Conservation (phyloP, 164 flowering plant genomes). For the Tinospora cordifolia region DNA sequence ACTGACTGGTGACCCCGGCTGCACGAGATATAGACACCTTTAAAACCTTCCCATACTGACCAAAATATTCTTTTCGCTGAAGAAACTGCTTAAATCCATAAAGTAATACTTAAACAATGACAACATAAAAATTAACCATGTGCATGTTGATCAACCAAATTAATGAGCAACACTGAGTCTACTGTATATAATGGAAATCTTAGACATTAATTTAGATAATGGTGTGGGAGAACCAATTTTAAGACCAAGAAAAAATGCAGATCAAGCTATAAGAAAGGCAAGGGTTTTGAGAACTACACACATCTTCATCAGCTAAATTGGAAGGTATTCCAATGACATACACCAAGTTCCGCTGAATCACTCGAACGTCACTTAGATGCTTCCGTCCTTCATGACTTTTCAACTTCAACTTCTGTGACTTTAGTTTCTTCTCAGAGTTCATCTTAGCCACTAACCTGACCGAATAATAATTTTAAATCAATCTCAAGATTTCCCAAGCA, state of each 20-base stretch:
- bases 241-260: too few relatives aligned
- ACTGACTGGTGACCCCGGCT: conserved; percentile 75
- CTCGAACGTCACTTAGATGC: conserved; percentile 84
- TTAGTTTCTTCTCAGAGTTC: conserved; percentile 53
- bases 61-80: conserved; percentile 82
- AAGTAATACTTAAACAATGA: not conserved
- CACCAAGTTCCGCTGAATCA: conserved; percentile 85
- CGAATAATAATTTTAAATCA: not conserved
- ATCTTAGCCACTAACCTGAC: conserved; percentile 70
- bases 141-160: too few relatives aligned
- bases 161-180: too few relatives aligned
- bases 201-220: not conserved
- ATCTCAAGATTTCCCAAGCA: not conserved
- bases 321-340: conserved; percentile 88
- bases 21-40: conserved; percentile 92
- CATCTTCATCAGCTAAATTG: conserved; percentile 89
- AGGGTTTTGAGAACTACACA: conserved; percentile 19
- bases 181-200: too few relatives aligned
- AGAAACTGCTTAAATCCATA: conserved; percentile 52
- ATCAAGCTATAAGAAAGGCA: too few relatives aligned
- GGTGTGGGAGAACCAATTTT: not conserved
- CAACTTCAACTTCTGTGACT: conserved; percentile 64
- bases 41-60: conserved; percentile 88
- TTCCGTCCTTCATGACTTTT: conserved; percentile 76
- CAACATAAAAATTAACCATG: not conserved